These are phyloP conservation scores for Ceratocystis harringtonii DNA, from an alignment of 2,329 filamentous ascomycete species.

Conservation along the genomic window DNA sequence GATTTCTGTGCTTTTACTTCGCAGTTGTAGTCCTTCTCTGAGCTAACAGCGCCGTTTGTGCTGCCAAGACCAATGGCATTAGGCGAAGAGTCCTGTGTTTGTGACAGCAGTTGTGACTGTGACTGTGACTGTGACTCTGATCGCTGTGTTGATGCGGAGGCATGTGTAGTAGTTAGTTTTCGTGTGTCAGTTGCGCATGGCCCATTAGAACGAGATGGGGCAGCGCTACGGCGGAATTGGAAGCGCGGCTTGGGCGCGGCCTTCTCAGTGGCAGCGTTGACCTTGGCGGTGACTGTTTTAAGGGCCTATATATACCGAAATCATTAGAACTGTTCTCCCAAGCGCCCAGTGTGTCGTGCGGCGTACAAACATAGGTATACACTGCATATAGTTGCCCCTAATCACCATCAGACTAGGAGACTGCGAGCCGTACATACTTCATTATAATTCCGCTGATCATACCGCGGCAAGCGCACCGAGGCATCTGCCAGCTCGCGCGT, in stretches of 20 bases:
- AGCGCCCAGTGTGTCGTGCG: too few relatives aligned
- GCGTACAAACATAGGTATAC: neutral
- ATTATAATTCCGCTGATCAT: conserved; percentile 76
- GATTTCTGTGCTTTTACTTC: conserved; percentile 33
- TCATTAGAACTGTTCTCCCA: neutral
- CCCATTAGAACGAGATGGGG: conserved; percentile 26
- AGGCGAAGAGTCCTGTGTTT: neutral
- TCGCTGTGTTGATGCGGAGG: conserved; percentile 19
- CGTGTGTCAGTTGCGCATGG: conserved; percentile 20
- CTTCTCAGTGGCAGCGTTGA: conserved; percentile 52
- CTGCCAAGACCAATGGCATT: conserved; percentile 21
- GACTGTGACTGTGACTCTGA: neutral
- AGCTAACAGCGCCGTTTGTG: neutral
- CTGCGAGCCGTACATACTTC: conserved; percentile 38
- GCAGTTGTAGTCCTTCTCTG: conserved; percentile 38
- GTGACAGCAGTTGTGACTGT: neutral
- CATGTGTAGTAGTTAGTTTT: conserved; percentile 31
- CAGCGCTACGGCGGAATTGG: conserved; percentile 46
- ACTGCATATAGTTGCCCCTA: too few relatives aligned
- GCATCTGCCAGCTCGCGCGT: conserved; percentile 77
- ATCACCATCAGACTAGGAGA: neutral
- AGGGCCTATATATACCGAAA: conserved; percentile 41
- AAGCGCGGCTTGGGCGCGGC: conserved; percentile 68
- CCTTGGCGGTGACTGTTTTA: conserved; percentile 63
- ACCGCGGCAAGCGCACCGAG: conserved; percentile 65